Conservation (phyloP, 1,284 basidiomycete genomes). For the Vanrija sp. region DNA sequence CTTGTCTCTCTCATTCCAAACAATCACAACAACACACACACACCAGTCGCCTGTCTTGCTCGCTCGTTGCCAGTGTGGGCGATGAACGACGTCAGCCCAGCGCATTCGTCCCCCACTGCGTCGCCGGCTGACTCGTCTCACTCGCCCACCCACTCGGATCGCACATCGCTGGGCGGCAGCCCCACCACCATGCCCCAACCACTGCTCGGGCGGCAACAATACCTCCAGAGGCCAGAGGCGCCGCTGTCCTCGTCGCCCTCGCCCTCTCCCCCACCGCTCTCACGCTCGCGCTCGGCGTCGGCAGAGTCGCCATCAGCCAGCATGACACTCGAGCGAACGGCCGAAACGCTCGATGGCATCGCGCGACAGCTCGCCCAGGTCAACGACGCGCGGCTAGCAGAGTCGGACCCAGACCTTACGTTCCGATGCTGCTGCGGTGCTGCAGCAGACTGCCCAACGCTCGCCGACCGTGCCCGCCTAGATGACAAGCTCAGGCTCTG, state of each 20-base stretch:
- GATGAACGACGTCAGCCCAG: no score
- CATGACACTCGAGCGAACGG: conserved; percentile 32
- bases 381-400: conserved; percentile 16
- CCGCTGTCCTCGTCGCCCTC: background rate
- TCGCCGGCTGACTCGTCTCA: no score
- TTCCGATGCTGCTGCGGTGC: conserved; percentile 30
- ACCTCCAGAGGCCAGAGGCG: no score
- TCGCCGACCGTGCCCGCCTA: conserved; percentile 62
- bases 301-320: conserved; percentile 32
- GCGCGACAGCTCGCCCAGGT: conserved; percentile 32
- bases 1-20: background rate
- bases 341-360: conserved; percentile 41
- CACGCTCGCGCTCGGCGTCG: background rate
- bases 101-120: no score
- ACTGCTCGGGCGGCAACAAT: no score
- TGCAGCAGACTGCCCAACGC: conserved; percentile 35
- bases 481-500: conserved; percentile 72
- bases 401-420: conserved; percentile 10
- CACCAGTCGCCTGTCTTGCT: background rate
- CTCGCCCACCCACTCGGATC: background rate
- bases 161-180: background rate
- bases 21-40: background rate
- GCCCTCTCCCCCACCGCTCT: no score
- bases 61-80: no score
- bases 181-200: background rate